phyloP scores from a whole-genome alignment of 1,284 basidiomycete genomes.

The Tilletia setariae region DNA sequence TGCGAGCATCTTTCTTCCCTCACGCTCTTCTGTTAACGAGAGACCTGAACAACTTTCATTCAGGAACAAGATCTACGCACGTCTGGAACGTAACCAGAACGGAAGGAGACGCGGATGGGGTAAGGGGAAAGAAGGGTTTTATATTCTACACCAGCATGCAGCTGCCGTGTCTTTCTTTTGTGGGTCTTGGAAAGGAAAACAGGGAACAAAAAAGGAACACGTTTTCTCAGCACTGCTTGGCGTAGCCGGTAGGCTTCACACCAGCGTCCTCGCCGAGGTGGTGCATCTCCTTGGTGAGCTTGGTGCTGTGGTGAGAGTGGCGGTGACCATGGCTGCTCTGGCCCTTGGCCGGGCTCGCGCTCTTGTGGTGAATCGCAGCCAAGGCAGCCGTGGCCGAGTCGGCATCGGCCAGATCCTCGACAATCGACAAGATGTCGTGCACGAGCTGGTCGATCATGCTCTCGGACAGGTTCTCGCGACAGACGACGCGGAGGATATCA shows the following conservation, averaged over 20 bases:
- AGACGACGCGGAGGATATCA: conserved; percentile 51
- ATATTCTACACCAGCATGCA: too few species aligned
- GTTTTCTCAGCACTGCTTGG: conserved; percentile 48
- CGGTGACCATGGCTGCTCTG: conserved; percentile 13
- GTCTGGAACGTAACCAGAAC: too few species aligned
- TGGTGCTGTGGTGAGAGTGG: conserved; percentile 16
- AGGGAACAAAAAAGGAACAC: background rate
- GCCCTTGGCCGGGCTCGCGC: conserved; percentile 16
- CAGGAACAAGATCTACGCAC: too few species aligned
- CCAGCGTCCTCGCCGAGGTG: conserved; percentile 32
- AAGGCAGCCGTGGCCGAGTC: conserved; percentile 25
- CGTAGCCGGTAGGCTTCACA: conserved; percentile 33
- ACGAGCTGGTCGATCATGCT: conserved; percentile 48
- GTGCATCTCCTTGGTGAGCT: conserved; percentile 28
- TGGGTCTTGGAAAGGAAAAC: too few species aligned
- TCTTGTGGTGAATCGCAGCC: conserved; percentile 20
- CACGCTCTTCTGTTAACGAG: too few species aligned
- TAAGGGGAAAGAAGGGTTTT: too few species aligned
- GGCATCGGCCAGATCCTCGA: conserved; percentile 33
- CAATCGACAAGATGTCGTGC: conserved; percentile 47
- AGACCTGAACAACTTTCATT: too few species aligned
- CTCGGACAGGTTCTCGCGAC: conserved; percentile 45
- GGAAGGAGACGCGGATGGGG: too few species aligned
- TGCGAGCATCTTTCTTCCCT: too few species aligned
- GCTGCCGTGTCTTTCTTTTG: too few species aligned